These are phyloP conservation scores for Teratosphaeria epicoccoides DNA, from an alignment of 2,329 filamentous ascomycete species.

Conservation along the genomic window DNA sequence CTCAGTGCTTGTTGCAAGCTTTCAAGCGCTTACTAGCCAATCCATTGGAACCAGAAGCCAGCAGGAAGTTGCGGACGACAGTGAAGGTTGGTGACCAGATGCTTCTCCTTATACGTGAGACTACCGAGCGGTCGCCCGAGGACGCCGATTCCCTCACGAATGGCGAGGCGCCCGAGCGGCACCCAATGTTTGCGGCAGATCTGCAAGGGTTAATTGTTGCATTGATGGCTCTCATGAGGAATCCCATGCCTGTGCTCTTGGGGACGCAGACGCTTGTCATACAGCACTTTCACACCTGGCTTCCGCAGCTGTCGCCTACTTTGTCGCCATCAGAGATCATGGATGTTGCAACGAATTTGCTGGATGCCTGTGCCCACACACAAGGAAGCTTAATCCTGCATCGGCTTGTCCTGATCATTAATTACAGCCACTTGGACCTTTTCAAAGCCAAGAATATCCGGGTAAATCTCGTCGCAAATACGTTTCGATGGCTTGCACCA, in stretches of 20 bases:
- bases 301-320: slow-evolving; percentile 75
- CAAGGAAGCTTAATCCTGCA: slow-evolving; percentile 88
- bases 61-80: slow-evolving; percentile 74
- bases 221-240: slow-evolving; percentile 81
- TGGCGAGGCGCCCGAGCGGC: slow-evolving; percentile 70
- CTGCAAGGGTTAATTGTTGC: slow-evolving; percentile 81
- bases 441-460: slow-evolving; percentile 67
- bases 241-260: slow-evolving; percentile 70
- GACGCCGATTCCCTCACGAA: slow-evolving; percentile 36
- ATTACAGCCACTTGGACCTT: slow-evolving; percentile 72
- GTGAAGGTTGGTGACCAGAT: slow-evolving; percentile 93
- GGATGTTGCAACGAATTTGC: slow-evolving; percentile 82
- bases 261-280: slow-evolving; percentile 92
- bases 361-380: slow-evolving; percentile 78
- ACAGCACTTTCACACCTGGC: slow-evolving; percentile 93
- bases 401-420: slow-evolving; percentile 84
- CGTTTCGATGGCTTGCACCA: slow-evolving; percentile 79
- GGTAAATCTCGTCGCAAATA: slow-evolving; percentile 48
- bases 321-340: slow-evolving; percentile 76
- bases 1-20: slow-evolving; percentile 74
- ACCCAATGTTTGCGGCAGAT: slow-evolving; percentile 69
- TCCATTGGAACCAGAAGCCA: slow-evolving; percentile 70
- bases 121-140: slow-evolving; percentile 54
- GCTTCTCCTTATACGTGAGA: slow-evolving; percentile 88
- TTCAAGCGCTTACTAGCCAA: slow-evolving; percentile 75